Evolutionary conservation across 495 filamentous ascomycete species (phyloP).

Genomic region (Talaromyces liani): DNA sequence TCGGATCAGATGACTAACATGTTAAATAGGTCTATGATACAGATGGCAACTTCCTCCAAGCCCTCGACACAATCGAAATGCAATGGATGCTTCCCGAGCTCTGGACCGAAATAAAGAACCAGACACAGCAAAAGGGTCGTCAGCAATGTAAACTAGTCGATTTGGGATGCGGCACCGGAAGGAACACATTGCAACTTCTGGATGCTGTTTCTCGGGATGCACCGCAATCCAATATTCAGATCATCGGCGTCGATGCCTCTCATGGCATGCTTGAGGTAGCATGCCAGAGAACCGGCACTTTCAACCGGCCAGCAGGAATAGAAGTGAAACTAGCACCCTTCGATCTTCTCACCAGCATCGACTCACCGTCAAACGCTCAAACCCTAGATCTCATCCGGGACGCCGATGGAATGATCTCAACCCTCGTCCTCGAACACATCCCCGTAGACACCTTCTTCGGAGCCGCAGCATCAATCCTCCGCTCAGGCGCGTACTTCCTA

Average conservation of each 20-base stretch:
- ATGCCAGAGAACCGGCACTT: constrained; percentile 14
- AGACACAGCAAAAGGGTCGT: constrained; percentile 7
- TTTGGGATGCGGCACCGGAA: constrained; percentile 64
- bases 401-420: constrained; percentile 49
- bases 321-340: constrained; percentile 14
- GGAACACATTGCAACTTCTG: constrained; percentile 56
- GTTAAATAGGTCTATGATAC: constrained; percentile 52
- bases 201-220: constrained; percentile 10
- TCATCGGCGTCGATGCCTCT: constrained; percentile 45
- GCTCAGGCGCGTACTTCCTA: constrained; percentile 45
- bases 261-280: constrained; percentile 52
- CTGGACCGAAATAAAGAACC: constrained; percentile 24
- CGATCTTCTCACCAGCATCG: constrained; percentile 23
- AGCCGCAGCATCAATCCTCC: constrained; percentile 39
- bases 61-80: constrained; percentile 56
- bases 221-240: constrained; percentile 12
- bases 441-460: constrained; percentile 51
- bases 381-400: constrained; percentile 7
- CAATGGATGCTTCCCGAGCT: constrained; percentile 45
- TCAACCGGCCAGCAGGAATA: too few relatives aligned
- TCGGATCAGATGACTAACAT: background rate
- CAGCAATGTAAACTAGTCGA: constrained; percentile 34
- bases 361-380: constrained; percentile 8
- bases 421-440: constrained; percentile 64
- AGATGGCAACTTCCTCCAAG: constrained; percentile 68